phyloP scores from a whole-genome alignment of 164 flowering plant species.

The Piper betle region DNA sequence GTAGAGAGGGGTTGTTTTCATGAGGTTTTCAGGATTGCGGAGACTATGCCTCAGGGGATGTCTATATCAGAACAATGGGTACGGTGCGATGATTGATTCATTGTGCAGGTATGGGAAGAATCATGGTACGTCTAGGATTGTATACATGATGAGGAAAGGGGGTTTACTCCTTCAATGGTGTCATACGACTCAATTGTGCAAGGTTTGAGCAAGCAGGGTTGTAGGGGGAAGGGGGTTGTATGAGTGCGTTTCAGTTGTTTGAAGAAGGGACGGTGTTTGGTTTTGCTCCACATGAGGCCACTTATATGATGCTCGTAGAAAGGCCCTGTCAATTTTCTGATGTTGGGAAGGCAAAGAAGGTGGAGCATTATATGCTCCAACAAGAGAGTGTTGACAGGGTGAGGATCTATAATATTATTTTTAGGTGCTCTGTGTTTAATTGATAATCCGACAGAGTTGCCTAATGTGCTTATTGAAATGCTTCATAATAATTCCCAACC shows the following conservation, averaged over 20 bases:
- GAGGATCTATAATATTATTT: slow-evolving; percentile 66
- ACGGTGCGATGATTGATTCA: slow-evolving; percentile 74
- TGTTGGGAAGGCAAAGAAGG: slow-evolving; percentile 46
- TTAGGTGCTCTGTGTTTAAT: slow-evolving; percentile 56
- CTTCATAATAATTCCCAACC: slow-evolving; percentile 61
- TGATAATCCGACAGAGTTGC: slow-evolving; percentile 66
- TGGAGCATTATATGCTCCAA: slow-evolving; percentile 45
- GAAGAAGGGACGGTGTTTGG: slow-evolving; percentile 62
- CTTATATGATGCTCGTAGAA: slow-evolving; percentile 59
- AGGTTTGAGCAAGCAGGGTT: slow-evolving; percentile 63
- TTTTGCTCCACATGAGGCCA: slow-evolving; percentile 48
- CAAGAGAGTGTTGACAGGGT: slow-evolving; percentile 34
- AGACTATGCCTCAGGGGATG: slow-evolving; percentile 74
- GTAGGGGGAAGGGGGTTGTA: slow-evolving; percentile 71
- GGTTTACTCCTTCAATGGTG: slow-evolving; percentile 43
- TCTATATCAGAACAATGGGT: slow-evolving; percentile 46
- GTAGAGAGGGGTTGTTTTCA: slow-evolving; percentile 55
- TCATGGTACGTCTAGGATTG: slow-evolving; percentile 88
- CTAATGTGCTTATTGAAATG: slow-evolving; percentile 65
- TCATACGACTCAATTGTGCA: slow-evolving; percentile 71
- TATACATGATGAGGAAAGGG: slow-evolving; percentile 76
- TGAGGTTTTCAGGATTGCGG: slow-evolving; percentile 65
- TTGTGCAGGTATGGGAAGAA: slow-evolving; percentile 50
- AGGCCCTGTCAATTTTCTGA: slow-evolving; percentile 52
- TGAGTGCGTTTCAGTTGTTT: slow-evolving; percentile 81